Evolutionary conservation across 2,329 filamentous ascomycete species (phyloP).

Genomic region (Plectosphaerella sp.): DNA sequence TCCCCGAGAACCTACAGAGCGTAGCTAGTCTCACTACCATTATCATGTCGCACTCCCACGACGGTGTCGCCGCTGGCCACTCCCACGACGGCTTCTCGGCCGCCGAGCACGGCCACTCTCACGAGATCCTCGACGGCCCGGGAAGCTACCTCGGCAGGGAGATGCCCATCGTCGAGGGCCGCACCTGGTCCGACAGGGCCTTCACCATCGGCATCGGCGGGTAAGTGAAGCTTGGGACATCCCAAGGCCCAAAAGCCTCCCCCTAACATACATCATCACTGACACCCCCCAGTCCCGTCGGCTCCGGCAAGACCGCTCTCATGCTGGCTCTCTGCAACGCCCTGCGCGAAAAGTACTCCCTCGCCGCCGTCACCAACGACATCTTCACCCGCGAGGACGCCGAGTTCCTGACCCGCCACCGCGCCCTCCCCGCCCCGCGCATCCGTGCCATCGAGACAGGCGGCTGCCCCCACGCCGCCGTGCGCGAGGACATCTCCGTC

Average conservation of each 20-base stretch:
- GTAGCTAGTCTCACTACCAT: background rate
- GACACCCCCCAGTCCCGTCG: conserved; percentile 69
- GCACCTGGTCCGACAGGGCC: conserved; percentile 81
- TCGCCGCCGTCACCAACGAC: conserved; percentile 97
- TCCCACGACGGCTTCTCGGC: conserved; percentile 48
- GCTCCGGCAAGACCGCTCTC: conserved; percentile 93
- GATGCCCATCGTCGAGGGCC: conserved; percentile 87
- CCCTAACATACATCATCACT: background rate
- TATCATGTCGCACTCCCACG: conserved; percentile 44
- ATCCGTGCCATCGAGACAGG: conserved; percentile 97
- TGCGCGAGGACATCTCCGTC: conserved; percentile 91
- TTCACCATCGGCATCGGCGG: conserved; percentile 98
- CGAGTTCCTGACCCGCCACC: conserved; percentile 88
- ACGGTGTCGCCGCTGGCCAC: conserved; percentile 27
- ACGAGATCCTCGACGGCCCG: conserved; percentile 91
- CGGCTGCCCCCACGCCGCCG: conserved; percentile 93
- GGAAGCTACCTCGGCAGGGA: conserved; percentile 87
- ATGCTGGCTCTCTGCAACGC: conserved; percentile 91
- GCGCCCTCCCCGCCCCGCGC: conserved; percentile 74
- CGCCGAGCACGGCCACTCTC: conserved; percentile 84
- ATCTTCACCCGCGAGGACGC: conserved; percentile 98
- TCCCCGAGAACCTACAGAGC: background rate
- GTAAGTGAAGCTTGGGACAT: conserved; percentile 43
- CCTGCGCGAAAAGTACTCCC: conserved; percentile 74
- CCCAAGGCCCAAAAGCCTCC: background rate